These are phyloP conservation scores for Hyphopichia burtonii DNA, from an alignment of 1,139 yeast genomes.

Conservation along the genomic window DNA sequence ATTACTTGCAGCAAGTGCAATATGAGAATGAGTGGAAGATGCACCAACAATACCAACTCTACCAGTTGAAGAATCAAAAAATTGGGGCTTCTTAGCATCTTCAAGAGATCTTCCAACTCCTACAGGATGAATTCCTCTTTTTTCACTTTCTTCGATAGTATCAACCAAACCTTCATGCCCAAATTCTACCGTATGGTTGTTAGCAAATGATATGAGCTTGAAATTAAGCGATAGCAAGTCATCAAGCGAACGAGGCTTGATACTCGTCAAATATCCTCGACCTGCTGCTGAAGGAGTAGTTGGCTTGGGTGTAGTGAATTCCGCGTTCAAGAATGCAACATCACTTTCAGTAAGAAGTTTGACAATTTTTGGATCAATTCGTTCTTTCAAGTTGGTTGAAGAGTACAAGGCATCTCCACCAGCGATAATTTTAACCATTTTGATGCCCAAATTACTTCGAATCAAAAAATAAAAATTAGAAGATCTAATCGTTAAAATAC, in stretches of 20 bases:
- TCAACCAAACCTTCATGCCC: constrained; percentile 16
- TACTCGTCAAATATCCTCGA: constrained; percentile 16
- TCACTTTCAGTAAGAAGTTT: constrained; percentile 13
- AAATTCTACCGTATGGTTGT: constrained; percentile 18
- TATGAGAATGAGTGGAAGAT: constrained; percentile 16
- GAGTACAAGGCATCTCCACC: constrained; percentile 20
- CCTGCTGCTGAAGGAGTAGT: constrained; percentile 17
- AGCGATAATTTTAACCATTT: constrained; percentile 10
- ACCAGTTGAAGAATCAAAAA: constrained; percentile 16
- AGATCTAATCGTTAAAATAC: too few species aligned
- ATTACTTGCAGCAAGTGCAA: constrained; percentile 16
- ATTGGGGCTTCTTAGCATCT: constrained; percentile 17
- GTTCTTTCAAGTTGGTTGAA: constrained; percentile 13
- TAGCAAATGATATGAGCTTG: constrained; percentile 16
- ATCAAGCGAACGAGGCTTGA: constrained; percentile 15
- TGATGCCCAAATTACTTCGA: too few species aligned
- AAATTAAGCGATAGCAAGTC: constrained; percentile 16
- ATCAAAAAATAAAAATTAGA: too few species aligned
- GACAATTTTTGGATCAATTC: constrained; percentile 16
- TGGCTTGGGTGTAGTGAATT: constrained; percentile 18
- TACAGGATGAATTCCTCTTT: constrained; percentile 13
- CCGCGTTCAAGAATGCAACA: constrained; percentile 17
- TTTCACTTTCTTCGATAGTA: constrained; percentile 16
- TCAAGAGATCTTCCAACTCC: constrained; percentile 19
- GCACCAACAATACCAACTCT: constrained; percentile 19